Evolutionary conservation across 2,329 filamentous ascomycete genomes (phyloP).

Genomic region (Fusarium pseudoanthophilum): DNA sequence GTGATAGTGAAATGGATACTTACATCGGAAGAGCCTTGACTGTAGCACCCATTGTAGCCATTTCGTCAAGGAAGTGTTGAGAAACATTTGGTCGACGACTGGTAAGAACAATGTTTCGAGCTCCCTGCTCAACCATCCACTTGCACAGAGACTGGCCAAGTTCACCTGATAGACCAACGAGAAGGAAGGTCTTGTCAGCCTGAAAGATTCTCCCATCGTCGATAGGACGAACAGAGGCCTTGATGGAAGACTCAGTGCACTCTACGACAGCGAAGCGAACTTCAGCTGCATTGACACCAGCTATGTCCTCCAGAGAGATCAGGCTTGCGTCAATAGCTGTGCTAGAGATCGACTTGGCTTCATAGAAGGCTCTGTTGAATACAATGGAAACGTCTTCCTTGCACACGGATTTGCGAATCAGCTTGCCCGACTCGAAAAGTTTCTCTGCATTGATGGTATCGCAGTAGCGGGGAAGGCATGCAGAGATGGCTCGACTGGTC

Average conservation of each 20-base stretch:
- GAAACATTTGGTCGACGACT: neutral
- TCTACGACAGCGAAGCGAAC: neutral
- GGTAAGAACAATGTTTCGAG: neutral
- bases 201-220: neutral
- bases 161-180: neutral
- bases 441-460: rapidly evolving
- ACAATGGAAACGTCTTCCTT: neutral
- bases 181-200: neutral
- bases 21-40: neutral
- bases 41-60: neutral
- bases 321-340: neutral
- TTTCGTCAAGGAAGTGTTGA: neutral
- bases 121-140: neutral
- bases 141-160: neutral
- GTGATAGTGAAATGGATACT: neutral
- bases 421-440: rapidly evolving
- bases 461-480: rapidly evolving
- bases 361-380: rapidly evolving
- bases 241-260: neutral
- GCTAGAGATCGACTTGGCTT: neutral
- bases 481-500: rapidly evolving
- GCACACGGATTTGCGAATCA: neutral
- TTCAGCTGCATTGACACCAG: neutral
- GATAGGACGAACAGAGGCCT: neutral
- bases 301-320: neutral